These are phyloP conservation scores for Vaccinium macrocarpon DNA, from an alignment of 148 eudicot genomes.

Conservation along the genomic window DNA sequence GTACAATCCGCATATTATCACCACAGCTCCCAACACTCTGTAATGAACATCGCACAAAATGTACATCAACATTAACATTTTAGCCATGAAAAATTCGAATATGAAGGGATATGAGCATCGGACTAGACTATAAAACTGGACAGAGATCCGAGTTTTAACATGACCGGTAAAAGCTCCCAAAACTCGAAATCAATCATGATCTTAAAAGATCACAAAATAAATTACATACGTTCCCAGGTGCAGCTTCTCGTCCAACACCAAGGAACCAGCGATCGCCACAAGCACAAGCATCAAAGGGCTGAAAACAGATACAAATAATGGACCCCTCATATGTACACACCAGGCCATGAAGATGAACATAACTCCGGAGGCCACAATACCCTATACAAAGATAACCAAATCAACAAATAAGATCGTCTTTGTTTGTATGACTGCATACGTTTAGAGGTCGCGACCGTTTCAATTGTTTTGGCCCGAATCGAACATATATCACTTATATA, in stretches of 20 bases:
- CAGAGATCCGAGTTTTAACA: background rate
- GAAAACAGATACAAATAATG: conserved; percentile 54
- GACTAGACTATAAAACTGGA: no score
- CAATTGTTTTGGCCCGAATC: no score
- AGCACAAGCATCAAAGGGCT: conserved; percentile 57
- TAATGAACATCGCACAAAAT: background rate
- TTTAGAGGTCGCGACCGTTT: no score
- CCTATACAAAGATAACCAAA: conserved; percentile 17
- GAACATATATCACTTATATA: no score
- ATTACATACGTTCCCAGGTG: conserved; percentile 55
- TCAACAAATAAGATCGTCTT: background rate
- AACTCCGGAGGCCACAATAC: conserved; percentile 39
- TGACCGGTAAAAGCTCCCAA: no score
- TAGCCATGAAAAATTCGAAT: no score
- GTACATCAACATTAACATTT: no score
- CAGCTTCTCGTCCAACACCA: conserved; percentile 52
- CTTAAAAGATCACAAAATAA: background rate
- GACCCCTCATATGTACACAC: conserved; percentile 52
- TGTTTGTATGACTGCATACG: no score
- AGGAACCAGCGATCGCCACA: conserved; percentile 55
- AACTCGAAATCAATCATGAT: background rate
- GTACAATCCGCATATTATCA: conserved; percentile 24
- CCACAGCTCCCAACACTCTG: conserved; percentile 24
- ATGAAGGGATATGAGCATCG: no score
- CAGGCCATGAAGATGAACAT: conserved; percentile 33